Evolutionary conservation across 2,329 filamentous ascomycete species (phyloP).

Genomic region (Ascosphaera pollenicola): DNA sequence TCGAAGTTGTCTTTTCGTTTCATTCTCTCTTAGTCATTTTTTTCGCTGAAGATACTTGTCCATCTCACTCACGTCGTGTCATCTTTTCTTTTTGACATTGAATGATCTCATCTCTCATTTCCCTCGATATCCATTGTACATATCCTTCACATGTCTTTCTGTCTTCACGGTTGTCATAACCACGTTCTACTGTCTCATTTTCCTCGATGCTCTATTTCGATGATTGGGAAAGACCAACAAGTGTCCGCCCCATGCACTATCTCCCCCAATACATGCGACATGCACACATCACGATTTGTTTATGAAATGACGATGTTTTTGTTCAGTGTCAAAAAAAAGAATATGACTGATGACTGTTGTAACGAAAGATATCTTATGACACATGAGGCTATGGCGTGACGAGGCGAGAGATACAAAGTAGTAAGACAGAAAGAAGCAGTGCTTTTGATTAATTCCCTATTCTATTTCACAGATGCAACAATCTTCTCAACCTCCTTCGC

Average conservation of each 20-base stretch:
- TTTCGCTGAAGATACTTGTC: neutral
- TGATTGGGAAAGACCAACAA: too few relatives aligned
- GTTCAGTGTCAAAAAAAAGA: neutral
- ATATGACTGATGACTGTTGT: neutral
- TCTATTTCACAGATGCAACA: constrained; percentile 19
- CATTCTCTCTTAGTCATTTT: neutral
- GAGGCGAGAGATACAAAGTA: neutral
- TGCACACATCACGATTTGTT: neutral
- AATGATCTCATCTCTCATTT: neutral
- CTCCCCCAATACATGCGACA: too few relatives aligned
- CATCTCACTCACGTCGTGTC: neutral
- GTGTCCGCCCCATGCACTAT: too few relatives aligned
- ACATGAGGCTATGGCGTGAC: too few relatives aligned
- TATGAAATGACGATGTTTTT: neutral
- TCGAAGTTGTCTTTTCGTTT: neutral
- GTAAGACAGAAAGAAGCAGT: neutral
- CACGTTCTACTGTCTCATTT: too few relatives aligned
- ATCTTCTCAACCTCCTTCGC: constrained; percentile 47
- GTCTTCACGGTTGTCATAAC: too few relatives aligned
- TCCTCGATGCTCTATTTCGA: too few relatives aligned
- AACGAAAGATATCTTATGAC: too few relatives aligned
- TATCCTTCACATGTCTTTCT: neutral
- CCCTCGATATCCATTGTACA: neutral
- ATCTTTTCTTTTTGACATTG: neutral
- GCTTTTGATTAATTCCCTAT: neutral